Percentiles rank a stretch among this genome's conserved stretches.
These are phyloP conservation scores for Penicillium sp. DNA, from an alignment of 2,329 filamentous ascomycete species.

Conservation along the genomic window DNA sequence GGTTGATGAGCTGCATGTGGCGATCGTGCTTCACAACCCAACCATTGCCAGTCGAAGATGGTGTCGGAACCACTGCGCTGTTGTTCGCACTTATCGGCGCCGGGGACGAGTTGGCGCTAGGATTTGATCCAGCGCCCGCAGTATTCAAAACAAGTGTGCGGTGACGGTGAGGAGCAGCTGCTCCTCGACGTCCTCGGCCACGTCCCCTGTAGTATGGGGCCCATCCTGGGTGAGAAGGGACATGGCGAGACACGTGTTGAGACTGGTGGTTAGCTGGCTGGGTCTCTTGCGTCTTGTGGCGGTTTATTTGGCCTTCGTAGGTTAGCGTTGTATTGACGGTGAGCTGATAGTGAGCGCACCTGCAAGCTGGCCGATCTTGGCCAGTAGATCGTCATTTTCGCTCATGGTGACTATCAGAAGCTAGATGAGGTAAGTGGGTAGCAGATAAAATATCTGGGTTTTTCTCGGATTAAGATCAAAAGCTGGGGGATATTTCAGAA, in stretches of 20 bases:
- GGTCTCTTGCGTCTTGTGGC: conserved; percentile 62
- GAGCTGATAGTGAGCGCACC: conserved; percentile 51
- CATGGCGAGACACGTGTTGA: conserved; percentile 29
- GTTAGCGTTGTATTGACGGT: conserved; percentile 7
- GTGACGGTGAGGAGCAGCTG: conserved; percentile 48
- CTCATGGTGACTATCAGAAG: conserved; percentile 40
- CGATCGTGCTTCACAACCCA: conserved; percentile 74
- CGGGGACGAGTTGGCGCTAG: conserved; percentile 23
- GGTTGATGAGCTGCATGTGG: conserved; percentile 80
- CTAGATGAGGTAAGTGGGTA: conserved; percentile 9
- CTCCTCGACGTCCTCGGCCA: conserved; percentile 30
- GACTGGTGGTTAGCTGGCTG: conserved; percentile 23
- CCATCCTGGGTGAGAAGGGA: conserved; percentile 36
- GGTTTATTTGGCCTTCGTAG: conserved; percentile 69
- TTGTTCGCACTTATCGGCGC: conserved; percentile 27
- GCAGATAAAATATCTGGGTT: neutral
- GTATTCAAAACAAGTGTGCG: conserved; percentile 65
- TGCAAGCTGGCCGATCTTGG: conserved; percentile 56
- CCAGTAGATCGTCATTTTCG: conserved; percentile 55
- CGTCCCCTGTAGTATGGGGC: conserved; percentile 45
- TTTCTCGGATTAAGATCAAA: neutral
- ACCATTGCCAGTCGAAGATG: conserved; percentile 35
- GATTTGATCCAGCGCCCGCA: conserved; percentile 22
- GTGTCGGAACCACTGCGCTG: conserved; percentile 25
- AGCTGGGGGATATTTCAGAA: neutral